phyloP scores from a whole-genome alignment of 352 stramenopile genomes.

The Lagenidium sp. region DNA sequence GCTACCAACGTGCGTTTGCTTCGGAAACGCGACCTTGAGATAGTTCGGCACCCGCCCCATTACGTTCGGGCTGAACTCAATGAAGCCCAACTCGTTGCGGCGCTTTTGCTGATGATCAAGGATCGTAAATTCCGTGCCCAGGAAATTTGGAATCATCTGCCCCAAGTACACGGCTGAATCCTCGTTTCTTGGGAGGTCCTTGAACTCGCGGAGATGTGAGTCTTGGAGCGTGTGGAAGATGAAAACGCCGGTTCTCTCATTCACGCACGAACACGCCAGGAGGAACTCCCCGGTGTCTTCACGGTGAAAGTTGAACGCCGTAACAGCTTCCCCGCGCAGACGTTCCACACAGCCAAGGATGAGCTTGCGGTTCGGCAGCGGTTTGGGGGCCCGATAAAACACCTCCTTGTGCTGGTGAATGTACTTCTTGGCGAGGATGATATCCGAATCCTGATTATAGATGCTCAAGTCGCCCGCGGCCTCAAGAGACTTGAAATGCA shows the following conservation, averaged over 20 bases:
- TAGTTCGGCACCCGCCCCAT: constrained; percentile 69
- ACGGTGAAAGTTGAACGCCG: constrained; percentile 74
- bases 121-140: constrained; percentile 81
- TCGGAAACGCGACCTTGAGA: constrained; percentile 52
- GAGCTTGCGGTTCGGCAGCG: constrained; percentile 17
- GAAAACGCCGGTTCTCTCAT: constrained; percentile 58
- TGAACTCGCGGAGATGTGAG: constrained; percentile 55
- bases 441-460: constrained; percentile 48
- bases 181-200: constrained; percentile 62
- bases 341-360: constrained; percentile 66
- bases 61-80: constrained; percentile 78
- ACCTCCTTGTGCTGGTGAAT: constrained; percentile 74
- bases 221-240: constrained; percentile 82
- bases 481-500: constrained; percentile 75
- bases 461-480: constrained; percentile 52
- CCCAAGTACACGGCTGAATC: constrained; percentile 78
- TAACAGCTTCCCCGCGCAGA: constrained; percentile 63
- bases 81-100: constrained; percentile 56
- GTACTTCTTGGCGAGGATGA: constrained; percentile 57
- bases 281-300: constrained; percentile 79
- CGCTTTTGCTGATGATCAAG: constrained; percentile 67
- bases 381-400: constrained; percentile 35
- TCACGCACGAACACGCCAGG: constrained; percentile 55
- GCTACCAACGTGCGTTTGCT: constrained; percentile 6
- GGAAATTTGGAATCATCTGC: constrained; percentile 66